Evolutionary conservation across 1,139 yeast genomes (phyloP), one percentile per base, ranked within the genome.

Genomic region (Saccharomyces hybrid): DNA sequence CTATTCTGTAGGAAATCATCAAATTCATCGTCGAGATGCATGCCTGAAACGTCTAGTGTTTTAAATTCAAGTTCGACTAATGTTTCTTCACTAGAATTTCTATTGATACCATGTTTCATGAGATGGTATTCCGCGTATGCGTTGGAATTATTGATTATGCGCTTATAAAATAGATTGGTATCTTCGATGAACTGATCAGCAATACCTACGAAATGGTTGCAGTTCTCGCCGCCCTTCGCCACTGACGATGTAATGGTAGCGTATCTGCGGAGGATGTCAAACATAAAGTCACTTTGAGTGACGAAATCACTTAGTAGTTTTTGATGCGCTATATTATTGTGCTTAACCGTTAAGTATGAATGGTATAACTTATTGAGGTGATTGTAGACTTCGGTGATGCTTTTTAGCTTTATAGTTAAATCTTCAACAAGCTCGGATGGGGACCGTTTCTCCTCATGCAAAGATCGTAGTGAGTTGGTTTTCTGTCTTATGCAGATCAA

Each of bases 1-100:
- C 63, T 56, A 19, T 55, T 52, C 13, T 50, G 53, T n/a, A 57
- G 27, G 42, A 57, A 60, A 5, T 47, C 44, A 13, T 57, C 58
- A 42, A 59, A 59, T 16, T 51, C 49, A 8, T 53, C 54, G 19
- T 38, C 42, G 23, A 38, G 42, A 38, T 9, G 42, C 19, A 38
- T 38, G 23, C 13, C 42, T 38, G 42, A 16, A 38, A 38, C 42
- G 25, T 38, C 23, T 11, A 16, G 13, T 38, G n/a, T 38, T 38
- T 16, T 38, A n/a, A 38, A 38, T 16, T 38, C 42, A 38, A 38
- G 42, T 38, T 38, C 42, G 23, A 38, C 42, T 8, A 38, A 38
- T 16, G 42, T 38, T 38, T 38, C 42, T 8, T 38, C 42, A 16
- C 42, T 38, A 1, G 5, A 9, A 38, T 38, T 38, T 38, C 42